Evolutionary conservation across 495 filamentous ascomycete species (phyloP), one percentile per base, ranked within the genome.

Genomic region (Lasiosphaeris hirsuta): DNA sequence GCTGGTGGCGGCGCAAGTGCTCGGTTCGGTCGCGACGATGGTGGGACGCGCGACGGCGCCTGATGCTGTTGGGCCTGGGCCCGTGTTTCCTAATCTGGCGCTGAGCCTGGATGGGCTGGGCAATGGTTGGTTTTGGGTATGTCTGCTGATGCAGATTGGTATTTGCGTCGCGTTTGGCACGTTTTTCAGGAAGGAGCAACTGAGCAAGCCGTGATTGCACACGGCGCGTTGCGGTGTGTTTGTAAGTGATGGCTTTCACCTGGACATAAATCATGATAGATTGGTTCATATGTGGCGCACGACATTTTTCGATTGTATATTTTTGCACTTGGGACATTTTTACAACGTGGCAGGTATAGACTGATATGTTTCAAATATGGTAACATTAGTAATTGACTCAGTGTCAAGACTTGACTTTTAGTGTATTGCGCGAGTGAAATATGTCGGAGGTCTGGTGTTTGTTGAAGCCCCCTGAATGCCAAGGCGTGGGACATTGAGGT

Each of bases 111-210:
- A 72, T 6, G 78, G 83, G 4, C 57, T 89, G 55, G 74, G 65
- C 3, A 80, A 83, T 55, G 72, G 75, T 7, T 81, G 78, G 75
- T 90, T 89, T 62, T 90, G 85, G 85, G 67, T 86, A 54, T 80
- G 77, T n/a, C 59, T 89, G 8, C 36, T 78, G 4, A 71, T 80
- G 58, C 87, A 90, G 63, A 48, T 84, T 23, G 62, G 76, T 18
- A 81, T 89, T 56, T 86, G 83, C 62, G 70, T 81, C 19, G 83
- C 84, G 10, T 88, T 84, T 64, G 75, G 83, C 11, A 70, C 77
- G 56, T 87, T 86, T 69, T 88, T 87, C 72, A 76, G 85, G 43
- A 86, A 84, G 72, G 85, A 87, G 68, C 85, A 87, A 66, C 75
- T 87, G 53, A 80, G 75, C 39, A 88, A 87, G 74, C 85, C 85